phyloP scores from a whole-genome alignment of 768 basidiomycete genomes.

The Boletellus sp. region DNA sequence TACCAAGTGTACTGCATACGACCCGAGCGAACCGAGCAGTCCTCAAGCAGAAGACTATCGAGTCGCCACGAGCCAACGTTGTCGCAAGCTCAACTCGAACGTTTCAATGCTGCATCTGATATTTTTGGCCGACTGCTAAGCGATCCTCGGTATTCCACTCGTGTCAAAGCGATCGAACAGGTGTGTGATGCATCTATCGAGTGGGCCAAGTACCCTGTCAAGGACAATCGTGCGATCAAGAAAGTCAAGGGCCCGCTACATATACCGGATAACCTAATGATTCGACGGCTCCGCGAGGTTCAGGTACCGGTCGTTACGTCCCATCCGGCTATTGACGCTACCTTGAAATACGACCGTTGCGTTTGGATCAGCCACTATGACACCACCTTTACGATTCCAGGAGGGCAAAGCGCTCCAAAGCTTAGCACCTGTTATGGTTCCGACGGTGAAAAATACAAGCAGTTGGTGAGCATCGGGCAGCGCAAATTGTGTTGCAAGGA shows the following conservation, averaged over 20 bases:
- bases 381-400: conserved; percentile 54
- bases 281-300: conserved; percentile 50
- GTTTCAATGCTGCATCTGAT: conserved; percentile 59
- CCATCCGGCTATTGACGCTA: conserved; percentile 64
- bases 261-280: conserved; percentile 45
- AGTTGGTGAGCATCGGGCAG: conserved; percentile 57
- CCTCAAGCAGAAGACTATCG: conserved; percentile 42
- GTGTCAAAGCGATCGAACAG: conserved; percentile 51
- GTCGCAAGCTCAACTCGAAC: conserved; percentile 44
- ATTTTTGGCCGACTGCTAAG: conserved; percentile 55
- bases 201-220: conserved; percentile 67
- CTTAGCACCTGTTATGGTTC: conserved; percentile 66
- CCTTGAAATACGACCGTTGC: conserved; percentile 62
- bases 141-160: conserved; percentile 36
- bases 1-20: conserved; percentile 84
- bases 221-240: conserved; percentile 27
- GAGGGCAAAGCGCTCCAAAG: conserved; percentile 83
- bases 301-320: conserved; percentile 83
- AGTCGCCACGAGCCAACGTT: conserved; percentile 40
- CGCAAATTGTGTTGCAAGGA: background rate
- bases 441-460: conserved; percentile 64
- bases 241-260: conserved; percentile 26
- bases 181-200: conserved; percentile 65
- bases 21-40: conserved; percentile 30
- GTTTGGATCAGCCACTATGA: conserved; percentile 69